Percentiles rank a stretch among this genome's conserved stretches.
These are phyloP conservation scores for Solanum rostratum DNA, from an alignment of 257 asterid species.

Conservation along the genomic window DNA sequence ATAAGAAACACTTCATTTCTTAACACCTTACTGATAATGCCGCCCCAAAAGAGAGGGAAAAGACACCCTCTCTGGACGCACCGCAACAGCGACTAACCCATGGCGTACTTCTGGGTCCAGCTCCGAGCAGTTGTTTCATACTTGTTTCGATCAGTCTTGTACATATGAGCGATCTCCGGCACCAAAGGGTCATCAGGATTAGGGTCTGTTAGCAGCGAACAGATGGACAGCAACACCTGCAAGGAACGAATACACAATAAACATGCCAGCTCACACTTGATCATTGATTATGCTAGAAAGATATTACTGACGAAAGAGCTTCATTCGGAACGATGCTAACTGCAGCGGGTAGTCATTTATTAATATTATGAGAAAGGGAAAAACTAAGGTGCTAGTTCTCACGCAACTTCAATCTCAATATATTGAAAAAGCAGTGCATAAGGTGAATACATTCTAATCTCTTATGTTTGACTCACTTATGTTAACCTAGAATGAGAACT, in stretches of 20 bases:
- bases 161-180: conserved; percentile 34
- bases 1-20: neutral
- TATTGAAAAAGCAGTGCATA: neutral
- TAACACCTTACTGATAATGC: neutral
- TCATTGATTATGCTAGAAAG: neutral
- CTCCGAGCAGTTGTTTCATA: conserved; percentile 30
- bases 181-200: conserved; percentile 36
- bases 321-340: neutral
- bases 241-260: neutral
- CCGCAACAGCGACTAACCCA: conserved; percentile 11
- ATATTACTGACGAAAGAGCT: neutral
- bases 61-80: neutral
- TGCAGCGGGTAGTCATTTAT: neutral
- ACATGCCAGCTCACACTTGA: neutral
- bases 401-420: neutral
- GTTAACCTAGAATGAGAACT: neutral
- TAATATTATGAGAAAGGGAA: neutral
- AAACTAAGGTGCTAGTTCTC: neutral
- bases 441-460: neutral
- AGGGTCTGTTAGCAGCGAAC: conserved; percentile 30
- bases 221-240: conserved; percentile 27
- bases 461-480: neutral
- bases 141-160: conserved; percentile 26
- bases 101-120: conserved; percentile 35
- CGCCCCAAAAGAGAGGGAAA: neutral